Conservation (phyloP, 208 protist species). For the Novymonas esmeraldas region DNA sequence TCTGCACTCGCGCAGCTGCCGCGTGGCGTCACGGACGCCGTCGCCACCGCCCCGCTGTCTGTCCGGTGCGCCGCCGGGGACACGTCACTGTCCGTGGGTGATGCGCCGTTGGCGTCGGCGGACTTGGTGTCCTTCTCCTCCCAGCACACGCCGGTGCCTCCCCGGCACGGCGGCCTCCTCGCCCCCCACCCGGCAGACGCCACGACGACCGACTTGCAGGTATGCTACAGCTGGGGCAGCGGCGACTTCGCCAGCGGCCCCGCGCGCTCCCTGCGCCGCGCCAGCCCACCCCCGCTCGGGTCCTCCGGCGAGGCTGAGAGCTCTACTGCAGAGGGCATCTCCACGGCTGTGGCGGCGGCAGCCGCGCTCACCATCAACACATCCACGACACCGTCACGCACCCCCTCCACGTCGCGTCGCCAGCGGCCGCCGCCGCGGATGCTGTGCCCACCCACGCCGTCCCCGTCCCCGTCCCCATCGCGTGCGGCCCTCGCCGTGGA, state of each 20-base stretch:
- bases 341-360: neutral
- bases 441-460: slow-evolving; percentile 32
- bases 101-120: neutral
- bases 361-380: neutral
- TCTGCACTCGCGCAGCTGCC: neutral
- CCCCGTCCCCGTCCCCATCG: slow-evolving; percentile 1
- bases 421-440: slow-evolving; percentile 27
- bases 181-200: neutral
- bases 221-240: neutral
- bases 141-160: neutral
- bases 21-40: neutral
- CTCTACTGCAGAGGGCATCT: neutral
- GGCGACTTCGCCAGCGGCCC: neutral
- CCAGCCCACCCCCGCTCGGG: neutral
- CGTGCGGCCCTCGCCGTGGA: neutral
- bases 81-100: neutral
- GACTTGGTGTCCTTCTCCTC: neutral
- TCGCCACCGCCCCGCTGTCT: neutral
- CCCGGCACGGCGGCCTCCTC: neutral
- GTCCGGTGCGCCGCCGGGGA: neutral
- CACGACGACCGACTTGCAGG: neutral
- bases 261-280: neutral
- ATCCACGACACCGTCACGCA: neutral
- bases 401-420: slow-evolving; percentile 3
- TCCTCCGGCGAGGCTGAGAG: neutral